These are phyloP conservation scores for Cicer cuneatum DNA, from an alignment of 306 rosid genomes.

Conservation along the genomic window DNA sequence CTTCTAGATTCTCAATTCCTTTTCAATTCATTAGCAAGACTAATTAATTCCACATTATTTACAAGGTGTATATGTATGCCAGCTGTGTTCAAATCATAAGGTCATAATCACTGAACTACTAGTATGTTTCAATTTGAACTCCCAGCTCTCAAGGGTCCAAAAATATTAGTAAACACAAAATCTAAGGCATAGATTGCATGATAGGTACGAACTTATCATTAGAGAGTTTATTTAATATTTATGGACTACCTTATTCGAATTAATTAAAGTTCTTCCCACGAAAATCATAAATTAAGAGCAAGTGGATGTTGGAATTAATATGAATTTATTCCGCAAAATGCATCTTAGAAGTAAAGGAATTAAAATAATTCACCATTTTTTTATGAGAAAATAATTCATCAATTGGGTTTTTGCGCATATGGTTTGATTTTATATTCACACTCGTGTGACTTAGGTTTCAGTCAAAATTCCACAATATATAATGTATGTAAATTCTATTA, in stretches of 20 bases:
- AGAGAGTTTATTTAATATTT: background rate
- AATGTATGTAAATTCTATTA: too few relatives aligned
- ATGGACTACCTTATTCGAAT: background rate
- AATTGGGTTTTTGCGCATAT: too few relatives aligned
- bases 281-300: constrained; percentile 30
- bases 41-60: constrained; percentile 17
- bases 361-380: too few relatives aligned
- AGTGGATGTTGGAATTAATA: constrained; percentile 28
- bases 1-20: background rate
- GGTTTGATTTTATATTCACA: too few relatives aligned
- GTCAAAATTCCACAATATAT: too few relatives aligned
- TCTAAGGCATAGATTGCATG: constrained; percentile 53
- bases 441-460: too few relatives aligned
- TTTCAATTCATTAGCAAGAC: background rate
- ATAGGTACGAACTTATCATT: constrained; percentile 27
- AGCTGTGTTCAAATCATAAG: background rate
- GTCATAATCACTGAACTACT: constrained; percentile 40
- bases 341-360: background rate
- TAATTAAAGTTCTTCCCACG: constrained; percentile 24
- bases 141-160: constrained; percentile 37
- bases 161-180: constrained; percentile 34
- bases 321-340: constrained; percentile 19
- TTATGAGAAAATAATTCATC: too few relatives aligned
- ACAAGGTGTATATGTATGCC: constrained; percentile 37
- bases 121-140: constrained; percentile 41